These are phyloP conservation scores for Fusarium sp. DNA, from an alignment of 2,329 filamentous ascomycete species.

Conservation along the genomic window DNA sequence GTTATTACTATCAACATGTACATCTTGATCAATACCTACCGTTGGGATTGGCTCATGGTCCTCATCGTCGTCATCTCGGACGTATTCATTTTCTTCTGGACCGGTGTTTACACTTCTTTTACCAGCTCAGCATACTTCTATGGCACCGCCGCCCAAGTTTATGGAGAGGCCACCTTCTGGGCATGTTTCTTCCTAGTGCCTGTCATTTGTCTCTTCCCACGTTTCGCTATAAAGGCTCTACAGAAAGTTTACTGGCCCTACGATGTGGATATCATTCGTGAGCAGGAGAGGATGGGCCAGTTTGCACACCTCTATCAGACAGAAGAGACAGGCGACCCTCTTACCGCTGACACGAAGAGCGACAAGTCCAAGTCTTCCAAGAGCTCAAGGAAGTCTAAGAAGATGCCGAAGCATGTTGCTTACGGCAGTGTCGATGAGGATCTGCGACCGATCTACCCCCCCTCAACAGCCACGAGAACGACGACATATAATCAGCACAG, in stretches of 20 bases:
- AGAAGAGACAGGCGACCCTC: constrained; percentile 49
- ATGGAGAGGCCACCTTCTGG: constrained; percentile 88
- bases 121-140: constrained; percentile 71
- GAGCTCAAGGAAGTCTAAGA: constrained; percentile 54
- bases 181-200: constrained; percentile 81
- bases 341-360: constrained; percentile 54
- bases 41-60: constrained; percentile 97
- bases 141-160: constrained; percentile 80
- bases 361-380: constrained; percentile 68
- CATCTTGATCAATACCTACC: constrained; percentile 94
- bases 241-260: constrained; percentile 96
- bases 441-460: constrained; percentile 90
- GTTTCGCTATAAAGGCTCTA: constrained; percentile 85
- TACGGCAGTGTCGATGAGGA: constrained; percentile 83
- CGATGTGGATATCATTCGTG: constrained; percentile 94
- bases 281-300: constrained; percentile 85
- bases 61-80: constrained; percentile 85
- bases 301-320: constrained; percentile 74
- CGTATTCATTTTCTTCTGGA: constrained; percentile 94
- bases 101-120: constrained; percentile 78
- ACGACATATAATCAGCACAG: constrained; percentile 81
- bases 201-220: constrained; percentile 84
- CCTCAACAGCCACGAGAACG: constrained; percentile 82
- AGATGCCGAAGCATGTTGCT: constrained; percentile 66
- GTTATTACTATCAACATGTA: constrained; percentile 93